Evolutionary conservation across 257 asterid genomes (phyloP).

Genomic region (Datura wrightii): DNA sequence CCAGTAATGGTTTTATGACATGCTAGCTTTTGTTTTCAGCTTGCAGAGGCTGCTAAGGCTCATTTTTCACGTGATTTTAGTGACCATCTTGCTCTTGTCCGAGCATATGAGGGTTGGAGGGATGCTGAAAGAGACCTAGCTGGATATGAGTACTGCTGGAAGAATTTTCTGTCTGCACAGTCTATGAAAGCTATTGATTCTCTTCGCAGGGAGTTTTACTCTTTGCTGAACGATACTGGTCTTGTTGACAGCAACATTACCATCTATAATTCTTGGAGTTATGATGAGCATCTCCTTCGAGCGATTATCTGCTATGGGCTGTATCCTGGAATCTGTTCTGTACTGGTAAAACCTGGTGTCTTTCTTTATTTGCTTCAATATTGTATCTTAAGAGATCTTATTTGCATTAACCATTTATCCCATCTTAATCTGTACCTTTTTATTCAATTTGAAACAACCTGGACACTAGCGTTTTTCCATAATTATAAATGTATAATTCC

Average conservation of each 20-base stretch:
- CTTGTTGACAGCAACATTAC: slow-evolving; percentile 83
- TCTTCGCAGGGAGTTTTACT: slow-evolving; percentile 81
- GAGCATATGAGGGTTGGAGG: slow-evolving; percentile 93
- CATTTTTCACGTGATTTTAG: slow-evolving; percentile 85
- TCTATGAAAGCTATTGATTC: slow-evolving; percentile 94
- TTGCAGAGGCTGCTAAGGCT: slow-evolving; percentile 98
- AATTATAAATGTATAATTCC: neutral
- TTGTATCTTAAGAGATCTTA: neutral
- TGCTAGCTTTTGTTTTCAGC: slow-evolving; percentile 49
- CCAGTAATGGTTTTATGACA: neutral
- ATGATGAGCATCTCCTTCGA: slow-evolving; percentile 82
- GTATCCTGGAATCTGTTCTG: slow-evolving; percentile 93
- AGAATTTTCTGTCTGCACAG: slow-evolving; percentile 82
- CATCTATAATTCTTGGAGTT: slow-evolving; percentile 77
- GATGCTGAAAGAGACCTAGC: slow-evolving; percentile 73
- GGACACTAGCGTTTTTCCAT: neutral
- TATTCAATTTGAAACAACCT: slow-evolving; percentile 12
- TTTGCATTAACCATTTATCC: neutral
- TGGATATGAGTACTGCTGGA: slow-evolving; percentile 92
- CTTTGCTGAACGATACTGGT: slow-evolving; percentile 82
- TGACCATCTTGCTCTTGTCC: slow-evolving; percentile 90
- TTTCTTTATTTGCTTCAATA: slow-evolving; percentile 28
- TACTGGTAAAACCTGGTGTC: slow-evolving; percentile 67
- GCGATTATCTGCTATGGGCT: slow-evolving; percentile 86
- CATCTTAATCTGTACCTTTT: neutral